These are phyloP conservation scores for Epichloe scottii DNA, from an alignment of 2,329 filamentous ascomycete species.

Conservation along the genomic window DNA sequence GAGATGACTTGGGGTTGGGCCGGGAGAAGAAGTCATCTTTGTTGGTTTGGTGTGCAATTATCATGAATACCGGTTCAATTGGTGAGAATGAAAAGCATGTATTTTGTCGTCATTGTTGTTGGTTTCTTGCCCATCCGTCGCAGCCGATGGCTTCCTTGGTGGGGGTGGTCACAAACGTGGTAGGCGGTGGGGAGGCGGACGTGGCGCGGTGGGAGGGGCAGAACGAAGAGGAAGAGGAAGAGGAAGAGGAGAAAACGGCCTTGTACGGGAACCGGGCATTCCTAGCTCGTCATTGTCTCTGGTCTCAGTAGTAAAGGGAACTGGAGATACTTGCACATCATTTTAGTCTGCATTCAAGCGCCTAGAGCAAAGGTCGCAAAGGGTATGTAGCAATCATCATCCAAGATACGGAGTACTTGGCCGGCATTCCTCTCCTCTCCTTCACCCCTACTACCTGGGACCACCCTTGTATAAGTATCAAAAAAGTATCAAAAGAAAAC, in stretches of 20 bases:
- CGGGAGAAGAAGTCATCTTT: background rate
- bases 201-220: background rate
- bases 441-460: background rate
- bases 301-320: too few species aligned
- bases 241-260: too few species aligned
- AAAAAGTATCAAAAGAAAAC: background rate
- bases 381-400: background rate
- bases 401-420: background rate
- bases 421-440: background rate
- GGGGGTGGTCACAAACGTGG: background rate
- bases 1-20: conserved; percentile 34
- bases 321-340: background rate
- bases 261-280: too few species aligned
- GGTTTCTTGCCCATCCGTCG: too few species aligned
- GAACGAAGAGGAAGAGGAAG: background rate
- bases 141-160: background rate
- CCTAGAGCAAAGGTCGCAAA: background rate
- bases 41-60: background rate
- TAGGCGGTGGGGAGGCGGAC: background rate
- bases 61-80: background rate
- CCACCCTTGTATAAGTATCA: background rate
- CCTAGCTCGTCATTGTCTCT: too few species aligned
- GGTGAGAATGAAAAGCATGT: background rate
- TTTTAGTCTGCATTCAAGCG: background rate
- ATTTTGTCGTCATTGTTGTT: too few species aligned